Conservation (phyloP, 768 basidiomycete species). For the Lentinula sp. region DNA sequence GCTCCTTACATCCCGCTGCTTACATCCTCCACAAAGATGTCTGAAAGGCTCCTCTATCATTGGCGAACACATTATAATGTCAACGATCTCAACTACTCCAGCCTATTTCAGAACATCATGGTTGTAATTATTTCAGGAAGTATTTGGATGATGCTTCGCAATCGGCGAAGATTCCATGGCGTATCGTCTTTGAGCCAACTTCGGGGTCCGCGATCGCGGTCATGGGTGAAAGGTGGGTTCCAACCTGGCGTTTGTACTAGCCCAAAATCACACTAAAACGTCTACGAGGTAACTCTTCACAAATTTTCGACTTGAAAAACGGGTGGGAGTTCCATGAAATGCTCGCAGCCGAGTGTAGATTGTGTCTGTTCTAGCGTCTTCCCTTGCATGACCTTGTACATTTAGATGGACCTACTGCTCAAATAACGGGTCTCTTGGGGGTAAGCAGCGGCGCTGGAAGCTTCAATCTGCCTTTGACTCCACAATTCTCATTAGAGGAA, state of each 20-base stretch:
- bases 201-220: background rate
- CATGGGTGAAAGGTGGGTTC: background rate
- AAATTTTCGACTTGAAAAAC: background rate
- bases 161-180: background rate
- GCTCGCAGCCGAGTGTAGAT: background rate
- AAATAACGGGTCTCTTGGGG: background rate
- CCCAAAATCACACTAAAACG: background rate
- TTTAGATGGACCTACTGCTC: background rate
- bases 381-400: background rate
- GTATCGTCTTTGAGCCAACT: background rate
- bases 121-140: background rate
- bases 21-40: background rate
- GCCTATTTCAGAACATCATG: background rate
- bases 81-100: background rate
- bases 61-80: background rate
- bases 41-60: background rate
- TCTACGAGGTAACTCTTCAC: background rate
- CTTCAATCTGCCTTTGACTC: background rate
- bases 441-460: background rate
- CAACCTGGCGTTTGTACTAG: background rate
- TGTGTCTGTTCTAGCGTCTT: background rate
- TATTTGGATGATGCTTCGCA: background rate
- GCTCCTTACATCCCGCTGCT: background rate
- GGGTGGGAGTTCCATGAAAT: constrained; percentile 5
- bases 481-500: background rate